Percentiles rank a stretch among this genome's conserved stretches.
Conservation (phyloP, 805 yeast genomes). For the Starmerella ratchasimensis region DNA sequence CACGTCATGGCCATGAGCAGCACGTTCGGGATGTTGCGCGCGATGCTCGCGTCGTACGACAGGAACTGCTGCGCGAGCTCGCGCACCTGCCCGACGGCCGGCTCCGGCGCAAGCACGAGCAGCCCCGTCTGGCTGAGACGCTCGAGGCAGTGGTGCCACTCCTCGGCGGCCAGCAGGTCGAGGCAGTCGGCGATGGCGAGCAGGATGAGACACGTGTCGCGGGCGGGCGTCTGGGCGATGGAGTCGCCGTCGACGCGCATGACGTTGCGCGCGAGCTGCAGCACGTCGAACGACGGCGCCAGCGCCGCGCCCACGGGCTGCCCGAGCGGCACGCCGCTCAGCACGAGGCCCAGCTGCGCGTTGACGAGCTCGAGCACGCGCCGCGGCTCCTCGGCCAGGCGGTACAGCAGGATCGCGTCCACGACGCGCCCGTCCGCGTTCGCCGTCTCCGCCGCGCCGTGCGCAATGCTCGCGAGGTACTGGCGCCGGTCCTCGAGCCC, state of each 20-base stretch:
- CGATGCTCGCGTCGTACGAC: constrained; percentile 51
- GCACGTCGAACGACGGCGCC: constrained; percentile 21
- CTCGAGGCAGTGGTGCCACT: constrained; percentile 46
- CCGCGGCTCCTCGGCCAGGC: constrained; percentile 75
- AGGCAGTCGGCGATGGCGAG: constrained; percentile 58
- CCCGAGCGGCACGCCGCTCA: constrained; percentile 57
- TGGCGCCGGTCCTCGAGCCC: constrained; percentile 43
- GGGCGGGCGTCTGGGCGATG: constrained; percentile 28
- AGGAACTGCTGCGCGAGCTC: constrained; percentile 54
- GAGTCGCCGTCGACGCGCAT: constrained; percentile 31
- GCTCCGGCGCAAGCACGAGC: constrained; percentile 41
- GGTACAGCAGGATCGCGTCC: constrained; percentile 76
- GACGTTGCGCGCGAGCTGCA: constrained; percentile 29
- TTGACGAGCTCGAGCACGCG: constrained; percentile 65
- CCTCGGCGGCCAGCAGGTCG: constrained; percentile 38
- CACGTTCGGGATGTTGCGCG: constrained; percentile 67
- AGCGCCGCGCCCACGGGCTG: constrained; percentile 32
- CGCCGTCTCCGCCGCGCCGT: constrained; percentile 71
- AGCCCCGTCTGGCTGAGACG: constrained; percentile 47
- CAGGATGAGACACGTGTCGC: constrained; percentile 52
- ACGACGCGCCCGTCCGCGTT: constrained; percentile 81
- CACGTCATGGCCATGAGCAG: constrained; percentile 72
- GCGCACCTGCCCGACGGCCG: constrained; percentile 44
- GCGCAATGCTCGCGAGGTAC: constrained; percentile 59
- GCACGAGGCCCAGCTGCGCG: constrained; percentile 60